These are phyloP conservation scores for Clonostachys solani DNA, from an alignment of 2,329 filamentous ascomycete genomes.

Conservation along the genomic window DNA sequence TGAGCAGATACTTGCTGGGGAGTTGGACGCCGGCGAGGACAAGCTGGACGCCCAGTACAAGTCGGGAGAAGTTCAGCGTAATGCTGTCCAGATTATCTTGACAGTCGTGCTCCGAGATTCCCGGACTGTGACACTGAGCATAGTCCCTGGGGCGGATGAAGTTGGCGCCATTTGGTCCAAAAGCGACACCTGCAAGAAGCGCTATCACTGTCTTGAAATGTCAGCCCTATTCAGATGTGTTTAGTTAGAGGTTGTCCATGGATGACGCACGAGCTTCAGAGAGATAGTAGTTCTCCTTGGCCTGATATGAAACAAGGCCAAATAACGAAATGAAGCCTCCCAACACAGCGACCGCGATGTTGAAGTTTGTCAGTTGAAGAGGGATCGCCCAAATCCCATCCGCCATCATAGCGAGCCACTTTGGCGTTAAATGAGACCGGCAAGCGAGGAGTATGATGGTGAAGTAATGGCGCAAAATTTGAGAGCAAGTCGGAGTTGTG, in stretches of 20 bases:
- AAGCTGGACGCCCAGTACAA: constrained; percentile 87
- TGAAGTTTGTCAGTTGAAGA: constrained; percentile 70
- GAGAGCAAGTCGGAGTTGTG: no score
- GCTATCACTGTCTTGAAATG: constrained; percentile 63
- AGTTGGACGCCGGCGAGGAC: constrained; percentile 86
- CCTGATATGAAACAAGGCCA: constrained; percentile 81
- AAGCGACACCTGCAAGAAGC: constrained; percentile 70
- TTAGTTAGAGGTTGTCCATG: background rate
- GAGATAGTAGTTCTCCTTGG: constrained; percentile 87
- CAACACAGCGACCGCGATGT: constrained; percentile 74
- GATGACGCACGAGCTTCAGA: constrained; percentile 74
- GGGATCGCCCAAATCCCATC: constrained; percentile 22
- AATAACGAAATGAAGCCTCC: constrained; percentile 91
- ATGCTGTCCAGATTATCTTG: constrained; percentile 60
- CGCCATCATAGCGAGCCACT: no score
- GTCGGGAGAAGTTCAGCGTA: constrained; percentile 78
- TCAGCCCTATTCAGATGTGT: background rate
- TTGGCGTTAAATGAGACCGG: no score
- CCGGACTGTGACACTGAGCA: constrained; percentile 36
- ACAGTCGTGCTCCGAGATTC: constrained; percentile 18
- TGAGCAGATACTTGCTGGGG: constrained; percentile 74
- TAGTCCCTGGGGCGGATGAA: constrained; percentile 74
- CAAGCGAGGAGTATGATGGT: no score
- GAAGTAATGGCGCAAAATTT: no score
- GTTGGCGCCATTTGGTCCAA: constrained; percentile 75